These are phyloP conservation scores for Diutina ranongensis DNA, from an alignment of 1,139 yeast species.

Conservation along the genomic window DNA sequence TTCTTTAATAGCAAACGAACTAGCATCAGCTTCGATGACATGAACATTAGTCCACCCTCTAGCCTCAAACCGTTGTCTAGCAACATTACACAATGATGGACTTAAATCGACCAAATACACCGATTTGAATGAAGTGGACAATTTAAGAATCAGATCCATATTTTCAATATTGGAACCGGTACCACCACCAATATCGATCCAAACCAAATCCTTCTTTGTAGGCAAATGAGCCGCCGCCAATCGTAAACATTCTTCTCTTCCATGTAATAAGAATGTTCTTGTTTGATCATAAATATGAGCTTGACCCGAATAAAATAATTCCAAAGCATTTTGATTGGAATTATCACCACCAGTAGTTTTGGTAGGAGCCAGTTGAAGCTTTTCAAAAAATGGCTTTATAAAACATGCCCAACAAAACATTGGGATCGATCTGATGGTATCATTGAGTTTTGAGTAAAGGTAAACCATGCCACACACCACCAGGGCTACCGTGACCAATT, in stretches of 20 bases:
- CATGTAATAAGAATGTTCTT: slow-evolving; percentile 51
- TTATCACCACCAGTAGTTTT: slow-evolving; percentile 8
- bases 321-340: slow-evolving; percentile 58
- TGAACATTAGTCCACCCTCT: slow-evolving; percentile 39
- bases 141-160: slow-evolving; percentile 48
- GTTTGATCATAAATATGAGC: slow-evolving; percentile 68
- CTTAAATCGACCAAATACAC: slow-evolving; percentile 67
- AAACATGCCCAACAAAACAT: slow-evolving; percentile 50
- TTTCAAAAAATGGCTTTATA: slow-evolving; percentile 49
- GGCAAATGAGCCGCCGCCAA: slow-evolving; percentile 41
- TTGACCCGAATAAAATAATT: slow-evolving; percentile 62
- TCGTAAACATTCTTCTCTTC: slow-evolving; percentile 54
- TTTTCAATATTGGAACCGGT: slow-evolving; percentile 74
- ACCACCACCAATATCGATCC: slow-evolving; percentile 85
- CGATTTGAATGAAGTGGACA: slow-evolving; percentile 44
- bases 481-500: slow-evolving; percentile 5
- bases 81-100: slow-evolving; percentile 65
- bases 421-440: slow-evolving; percentile 19
- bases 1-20: slow-evolving; percentile 45
- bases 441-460: slow-evolving; percentile 5
- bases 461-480: slow-evolving; percentile 2
- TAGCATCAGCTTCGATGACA: slow-evolving; percentile 65
- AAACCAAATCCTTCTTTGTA: slow-evolving; percentile 37
- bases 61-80: slow-evolving; percentile 41
- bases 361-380: slow-evolving; percentile 15